These are phyloP conservation scores for Pseudopithomyces maydicus DNA, from an alignment of 2,329 filamentous ascomycete species.

Conservation along the genomic window DNA sequence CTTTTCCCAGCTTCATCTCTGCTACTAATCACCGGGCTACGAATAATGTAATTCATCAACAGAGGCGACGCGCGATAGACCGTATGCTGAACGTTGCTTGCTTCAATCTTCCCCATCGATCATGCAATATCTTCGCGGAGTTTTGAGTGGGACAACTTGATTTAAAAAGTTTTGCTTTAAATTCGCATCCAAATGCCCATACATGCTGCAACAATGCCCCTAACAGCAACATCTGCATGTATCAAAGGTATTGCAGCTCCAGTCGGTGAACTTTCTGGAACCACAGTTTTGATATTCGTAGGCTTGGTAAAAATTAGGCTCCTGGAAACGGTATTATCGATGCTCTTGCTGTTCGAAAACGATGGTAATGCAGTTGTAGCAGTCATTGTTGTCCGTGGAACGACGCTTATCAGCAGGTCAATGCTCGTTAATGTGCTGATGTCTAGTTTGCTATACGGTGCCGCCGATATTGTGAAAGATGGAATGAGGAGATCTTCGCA, in stretches of 20 bases:
- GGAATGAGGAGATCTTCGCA: not conserved
- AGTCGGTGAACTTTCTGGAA: not conserved
- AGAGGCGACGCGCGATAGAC: not conserved
- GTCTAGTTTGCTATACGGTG: constrained; percentile 1
- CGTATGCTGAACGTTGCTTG: no score
- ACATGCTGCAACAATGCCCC: not conserved
- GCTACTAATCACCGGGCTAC: not conserved
- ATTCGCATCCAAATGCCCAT: not conserved
- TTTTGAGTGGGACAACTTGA: no score
- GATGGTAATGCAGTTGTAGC: constrained; percentile 11
- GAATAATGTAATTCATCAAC: no score
- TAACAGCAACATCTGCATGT: not conserved
- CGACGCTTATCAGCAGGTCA: constrained; percentile 6
- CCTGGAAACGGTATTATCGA: not conserved
- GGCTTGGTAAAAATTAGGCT: not conserved
- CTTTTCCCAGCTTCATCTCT: not conserved
- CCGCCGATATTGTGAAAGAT: not conserved
- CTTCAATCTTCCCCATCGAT: no score
- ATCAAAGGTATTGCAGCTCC: not conserved
- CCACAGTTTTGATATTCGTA: not conserved
- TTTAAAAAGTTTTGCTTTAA: no score
- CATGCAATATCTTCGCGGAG: no score
- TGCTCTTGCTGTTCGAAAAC: constrained; percentile 11
- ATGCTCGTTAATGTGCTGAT: not conserved
- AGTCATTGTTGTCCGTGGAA: constrained; percentile 11